Evolutionary conservation across 495 filamentous ascomycete genomes (phyloP), one percentile per base, ranked within the genome.

Genomic region (Hyaloscypha hepaticicola): DNA sequence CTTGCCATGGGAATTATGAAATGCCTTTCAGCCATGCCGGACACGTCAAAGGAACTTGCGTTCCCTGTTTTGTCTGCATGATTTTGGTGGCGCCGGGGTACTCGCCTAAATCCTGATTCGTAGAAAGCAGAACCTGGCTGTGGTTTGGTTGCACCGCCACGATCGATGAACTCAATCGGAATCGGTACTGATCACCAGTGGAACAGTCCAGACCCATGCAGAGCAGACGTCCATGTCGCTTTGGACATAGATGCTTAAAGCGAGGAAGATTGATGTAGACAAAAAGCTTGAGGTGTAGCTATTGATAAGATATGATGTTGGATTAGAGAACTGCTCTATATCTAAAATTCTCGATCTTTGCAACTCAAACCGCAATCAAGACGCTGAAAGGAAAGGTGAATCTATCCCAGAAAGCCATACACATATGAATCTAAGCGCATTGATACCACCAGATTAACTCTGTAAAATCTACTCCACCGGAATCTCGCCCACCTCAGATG

Each of bases 31-130:
- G 28, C 34, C 55, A 41, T 27, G 56, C 14, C 16, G 28, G 51
- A 31, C 38, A 29, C 59, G 58, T 67, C 60, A 59, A 62, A 11
- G 27, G 24, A 21, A 16, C 33, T 21, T 31, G 27, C 45, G 25
- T 68, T 68, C 60, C 66, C 61, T 68, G 66, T 64, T 68, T 68
- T 63, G 24, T 4, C n/a, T 41, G 28, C 22, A 62, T 33, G 29
- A 26, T 31, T n/a, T 19, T 33, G n/a, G n/a, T 52, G 53, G 63
- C 21, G 34, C 29, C 21, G 31, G 48, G 41, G 1, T 5, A 19
- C 12, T 49, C 22, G 2, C 38, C 19, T 11, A 45, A 45, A 4
- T 16, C 38, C 38, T 45, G 38, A 45, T 45, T 45, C 16, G 38
- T 45, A 16, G 38, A 14, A 45, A 45, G 38, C 38, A 16, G 16